Evolutionary conservation across 495 filamentous ascomycete species (phyloP).

Genomic region (Hamigera avellanea): DNA sequence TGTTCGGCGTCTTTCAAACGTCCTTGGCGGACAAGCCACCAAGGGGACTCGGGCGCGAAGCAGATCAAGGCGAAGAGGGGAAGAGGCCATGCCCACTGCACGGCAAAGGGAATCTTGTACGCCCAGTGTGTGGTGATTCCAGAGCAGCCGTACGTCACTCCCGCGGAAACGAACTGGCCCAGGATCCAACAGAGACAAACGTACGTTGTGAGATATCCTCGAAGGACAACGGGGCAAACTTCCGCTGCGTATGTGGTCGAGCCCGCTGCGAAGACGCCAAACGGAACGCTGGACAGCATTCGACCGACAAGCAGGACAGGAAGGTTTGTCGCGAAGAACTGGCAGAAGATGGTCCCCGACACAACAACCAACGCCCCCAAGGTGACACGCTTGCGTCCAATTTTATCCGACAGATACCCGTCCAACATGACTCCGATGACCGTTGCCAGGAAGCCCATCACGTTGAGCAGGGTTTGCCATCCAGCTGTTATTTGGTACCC

Average conservation of each 20-base stretch:
- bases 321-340: slow-evolving; percentile 20
- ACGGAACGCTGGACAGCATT: slow-evolving; percentile 12
- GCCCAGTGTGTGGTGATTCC: slow-evolving; percentile 25
- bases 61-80: slow-evolving; percentile 24
- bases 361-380: slow-evolving; percentile 36
- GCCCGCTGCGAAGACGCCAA: slow-evolving; percentile 36
- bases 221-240: slow-evolving; percentile 28
- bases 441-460: neutral
- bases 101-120: slow-evolving; percentile 41
- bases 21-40: slow-evolving; percentile 28
- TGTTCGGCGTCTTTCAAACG: slow-evolving; percentile 32
- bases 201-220: slow-evolving; percentile 32
- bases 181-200: slow-evolving; percentile 35
- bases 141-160: slow-evolving; percentile 27
- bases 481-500: slow-evolving; percentile 24
- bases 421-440: slow-evolving; percentile 46
- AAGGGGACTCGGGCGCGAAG: slow-evolving; percentile 38
- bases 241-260: slow-evolving; percentile 41
- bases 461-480: slow-evolving; percentile 51
- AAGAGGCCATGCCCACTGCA: slow-evolving; percentile 46
- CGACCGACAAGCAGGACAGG: slow-evolving; percentile 9
- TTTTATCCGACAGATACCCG: slow-evolving; percentile 48
- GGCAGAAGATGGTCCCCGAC: slow-evolving; percentile 11
- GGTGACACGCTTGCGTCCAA: slow-evolving; percentile 7
- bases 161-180: slow-evolving; percentile 39